Conservation (phyloP, 108 stramenopile species). For the Schizochytrium sp. region DNA sequence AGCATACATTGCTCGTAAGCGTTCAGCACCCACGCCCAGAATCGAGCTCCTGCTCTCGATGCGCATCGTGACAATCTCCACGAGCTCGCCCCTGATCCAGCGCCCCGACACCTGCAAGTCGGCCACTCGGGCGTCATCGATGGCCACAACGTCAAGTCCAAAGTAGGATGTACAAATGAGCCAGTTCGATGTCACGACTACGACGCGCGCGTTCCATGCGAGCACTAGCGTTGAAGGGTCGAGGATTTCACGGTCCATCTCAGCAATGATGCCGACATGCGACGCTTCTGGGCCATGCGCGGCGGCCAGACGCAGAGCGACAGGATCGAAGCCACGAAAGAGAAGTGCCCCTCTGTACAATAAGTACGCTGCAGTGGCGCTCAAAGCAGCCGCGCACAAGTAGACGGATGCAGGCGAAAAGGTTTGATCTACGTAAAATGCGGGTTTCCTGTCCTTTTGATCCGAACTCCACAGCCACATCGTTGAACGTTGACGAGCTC, state of each 20-base stretch:
- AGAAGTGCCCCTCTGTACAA: neutral
- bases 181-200: neutral
- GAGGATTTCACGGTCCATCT: neutral
- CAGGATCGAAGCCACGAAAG: neutral
- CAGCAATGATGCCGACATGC: too few relatives aligned
- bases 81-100: slow-evolving; percentile 2
- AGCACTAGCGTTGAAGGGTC: neutral
- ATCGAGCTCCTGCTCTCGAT: neutral
- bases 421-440: neutral
- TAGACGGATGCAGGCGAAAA: neutral
- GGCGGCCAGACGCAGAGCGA: neutral
- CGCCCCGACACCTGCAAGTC: neutral
- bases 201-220: neutral
- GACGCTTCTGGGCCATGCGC: neutral
- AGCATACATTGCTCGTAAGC: neutral
- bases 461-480: too few relatives aligned
- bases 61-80: slow-evolving; percentile 2
- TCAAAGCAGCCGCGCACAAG: neutral
- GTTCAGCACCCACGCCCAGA: neutral
- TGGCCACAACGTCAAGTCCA: neutral
- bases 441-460: too few relatives aligned
- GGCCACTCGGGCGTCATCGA: neutral
- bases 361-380: neutral
- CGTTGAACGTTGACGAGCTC: too few relatives aligned
- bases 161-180: neutral